A percentile compares a stretch with the other conserved stretches of the same genome.
phyloP scores from a whole-genome alignment of 345 rosid species.

The Rhizophora mangle region DNA sequence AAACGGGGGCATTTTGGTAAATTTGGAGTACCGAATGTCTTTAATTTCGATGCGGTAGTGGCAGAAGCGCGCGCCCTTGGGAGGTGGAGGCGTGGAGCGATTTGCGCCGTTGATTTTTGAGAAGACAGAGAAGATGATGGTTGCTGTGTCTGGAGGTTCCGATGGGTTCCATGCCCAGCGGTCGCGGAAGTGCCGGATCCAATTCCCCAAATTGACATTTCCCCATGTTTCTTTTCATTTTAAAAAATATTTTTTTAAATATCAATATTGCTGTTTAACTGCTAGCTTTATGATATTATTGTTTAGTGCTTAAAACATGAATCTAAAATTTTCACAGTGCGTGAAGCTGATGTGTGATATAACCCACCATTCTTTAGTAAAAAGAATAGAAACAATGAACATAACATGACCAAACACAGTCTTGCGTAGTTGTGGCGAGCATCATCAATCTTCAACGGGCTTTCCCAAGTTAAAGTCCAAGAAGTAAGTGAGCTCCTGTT shows the following conservation, averaged over 20 bases:
- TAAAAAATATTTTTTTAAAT: too few relatives aligned
- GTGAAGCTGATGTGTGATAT: too few relatives aligned
- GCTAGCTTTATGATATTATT: too few relatives aligned
- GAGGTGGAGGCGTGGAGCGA: slow-evolving; percentile 22
- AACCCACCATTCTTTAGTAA: background rate
- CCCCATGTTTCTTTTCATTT: background rate
- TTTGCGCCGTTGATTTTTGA: slow-evolving; percentile 41
- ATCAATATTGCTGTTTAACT: background rate
- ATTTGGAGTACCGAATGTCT: background rate
- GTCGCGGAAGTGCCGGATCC: slow-evolving; percentile 65
- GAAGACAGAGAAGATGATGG: background rate
- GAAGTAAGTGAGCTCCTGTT: slow-evolving; percentile 4
- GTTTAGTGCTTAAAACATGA: too few relatives aligned
- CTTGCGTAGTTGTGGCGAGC: background rate
- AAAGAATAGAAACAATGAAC: background rate
- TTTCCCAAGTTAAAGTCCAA: too few relatives aligned
- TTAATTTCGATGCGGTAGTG: slow-evolving; percentile 14
- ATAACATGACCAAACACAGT: background rate
- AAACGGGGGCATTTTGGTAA: slow-evolving; percentile 5
- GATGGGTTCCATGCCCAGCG: slow-evolving; percentile 35
- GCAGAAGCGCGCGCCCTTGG: slow-evolving; percentile 30
- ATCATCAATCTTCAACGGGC: background rate
- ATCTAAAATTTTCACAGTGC: too few relatives aligned
- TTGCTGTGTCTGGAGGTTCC: background rate
- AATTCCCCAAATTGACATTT: slow-evolving; percentile 9